Evolutionary conservation across 805 yeast genomes (phyloP), one percentile per base, ranked within the genome.

Genomic region (Torulaspora microellipsoides): DNA sequence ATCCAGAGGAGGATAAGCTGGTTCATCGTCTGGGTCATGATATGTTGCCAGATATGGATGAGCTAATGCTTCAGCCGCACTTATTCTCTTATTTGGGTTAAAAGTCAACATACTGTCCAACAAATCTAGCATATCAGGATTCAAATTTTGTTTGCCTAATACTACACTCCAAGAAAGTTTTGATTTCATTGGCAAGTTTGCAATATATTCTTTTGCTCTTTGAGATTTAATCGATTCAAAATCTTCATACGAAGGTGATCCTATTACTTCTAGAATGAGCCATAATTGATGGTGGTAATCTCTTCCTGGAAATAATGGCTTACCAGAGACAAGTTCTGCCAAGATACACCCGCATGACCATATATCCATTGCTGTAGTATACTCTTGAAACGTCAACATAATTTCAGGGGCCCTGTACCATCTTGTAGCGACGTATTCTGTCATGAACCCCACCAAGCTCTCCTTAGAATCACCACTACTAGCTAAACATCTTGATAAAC

Each of bases 381-480:
- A 85, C 54, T 81, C 81, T 32, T 85, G 80, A 47, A 77, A 73
- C 1, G 86, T 78, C 23, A 85, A 65, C 91, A 85, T 85, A 45
- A 85, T 82, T 60, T 85, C 93, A 0, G 91, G 91, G 0, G 91
- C 91, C 41, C 93, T 67, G 59, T 85, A 85, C 91, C 91, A 85
- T 54, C 93, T 69, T 8, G 93, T 85, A 2, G 91, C 91, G 3
- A 85, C 93, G 52, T 85, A 85, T 58, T 85, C 91, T 0, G 91
- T 85, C 68, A 84, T 69, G 50, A 75, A 75, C 0, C 83, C 76
- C 30, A 74, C 69, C 46, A 71, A 58, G 35, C 71, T 69, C 49
- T 73, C 76, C 42, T 70, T 59, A 31, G 80, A 72, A 33, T 58
- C 57, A 12, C 57, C 53, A 38, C 62, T 58, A 15, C 62, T 58